A percentile compares a stretch with the other conserved stretches of the same genome.
phyloP scores from a whole-genome alignment of 2,329 filamentous ascomycete genomes.

The Aspergillus sp. region DNA sequence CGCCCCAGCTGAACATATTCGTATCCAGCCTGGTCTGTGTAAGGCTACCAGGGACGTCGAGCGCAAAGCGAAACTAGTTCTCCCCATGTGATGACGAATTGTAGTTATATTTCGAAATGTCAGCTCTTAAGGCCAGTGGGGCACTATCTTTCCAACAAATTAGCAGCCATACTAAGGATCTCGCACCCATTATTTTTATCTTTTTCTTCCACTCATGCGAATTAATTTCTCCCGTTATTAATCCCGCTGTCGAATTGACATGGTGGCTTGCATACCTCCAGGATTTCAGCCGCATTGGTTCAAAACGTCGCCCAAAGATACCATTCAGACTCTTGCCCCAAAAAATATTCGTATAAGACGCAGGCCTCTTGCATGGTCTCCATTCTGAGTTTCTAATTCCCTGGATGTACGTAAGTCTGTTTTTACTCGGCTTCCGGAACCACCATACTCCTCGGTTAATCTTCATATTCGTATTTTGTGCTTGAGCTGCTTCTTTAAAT shows the following conservation, averaged over 20 bases:
- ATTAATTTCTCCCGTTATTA: not conserved
- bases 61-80: not conserved
- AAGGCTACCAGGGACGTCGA: not conserved
- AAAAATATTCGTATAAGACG: constrained; percentile 6
- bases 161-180: not conserved
- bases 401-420: not conserved
- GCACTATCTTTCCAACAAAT: not conserved
- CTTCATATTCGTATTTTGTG: not conserved
- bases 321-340: not conserved
- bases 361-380: not conserved
- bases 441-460: not conserved
- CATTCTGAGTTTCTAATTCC: not conserved
- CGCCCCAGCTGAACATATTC: not conserved
- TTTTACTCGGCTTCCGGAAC: not conserved
- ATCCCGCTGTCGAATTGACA: not conserved
- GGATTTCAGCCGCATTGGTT: constrained; percentile 5
- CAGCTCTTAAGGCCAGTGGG: constrained; percentile 1
- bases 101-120: not conserved
- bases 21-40: not conserved
- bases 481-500: not conserved
- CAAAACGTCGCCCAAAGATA: not conserved
- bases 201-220: not conserved
- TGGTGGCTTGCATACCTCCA: constrained; percentile 6
- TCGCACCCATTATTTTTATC: not conserved
- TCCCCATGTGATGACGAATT: not conserved